A percentile compares a stretch with the other conserved stretches of the same genome.
Evolutionary conservation across 2,329 filamentous ascomycete genomes (phyloP).

Genomic region (Diatrype stigma): DNA sequence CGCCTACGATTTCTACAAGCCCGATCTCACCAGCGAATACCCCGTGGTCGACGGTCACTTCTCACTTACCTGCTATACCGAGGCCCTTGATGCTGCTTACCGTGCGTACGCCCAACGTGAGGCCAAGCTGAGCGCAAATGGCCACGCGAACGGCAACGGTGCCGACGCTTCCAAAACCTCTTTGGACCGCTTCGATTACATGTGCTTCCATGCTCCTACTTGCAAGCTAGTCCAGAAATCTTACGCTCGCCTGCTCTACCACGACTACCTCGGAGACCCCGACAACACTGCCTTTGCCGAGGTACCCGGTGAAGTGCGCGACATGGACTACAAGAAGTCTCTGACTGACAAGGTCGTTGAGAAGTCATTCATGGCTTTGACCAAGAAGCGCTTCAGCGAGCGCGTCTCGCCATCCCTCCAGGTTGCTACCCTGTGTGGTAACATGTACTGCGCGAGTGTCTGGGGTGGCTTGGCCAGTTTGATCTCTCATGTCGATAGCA

Average conservation of each 20-base stretch:
- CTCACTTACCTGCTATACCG: slow-evolving; percentile 76
- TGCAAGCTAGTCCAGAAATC: slow-evolving; percentile 88
- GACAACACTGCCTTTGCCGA: slow-evolving; percentile 65
- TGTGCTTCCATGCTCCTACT: slow-evolving; percentile 78
- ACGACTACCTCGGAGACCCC: slow-evolving; percentile 74
- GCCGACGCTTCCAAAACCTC: slow-evolving; percentile 49
- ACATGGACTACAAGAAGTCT: slow-evolving; percentile 75
- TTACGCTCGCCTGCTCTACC: slow-evolving; percentile 78
- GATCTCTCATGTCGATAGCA: slow-evolving; percentile 59
- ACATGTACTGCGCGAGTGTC: slow-evolving; percentile 68
- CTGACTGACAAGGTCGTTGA: slow-evolving; percentile 77
- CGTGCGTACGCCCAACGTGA: slow-evolving; percentile 75
- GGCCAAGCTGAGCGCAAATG: slow-evolving; percentile 51
- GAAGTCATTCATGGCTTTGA: slow-evolving; percentile 80
- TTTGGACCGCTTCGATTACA: slow-evolving; percentile 78
- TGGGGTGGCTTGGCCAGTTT: slow-evolving; percentile 73
- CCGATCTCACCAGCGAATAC: slow-evolving; percentile 82
- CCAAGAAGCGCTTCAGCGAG: slow-evolving; percentile 80
- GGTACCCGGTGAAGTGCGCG: slow-evolving; percentile 70
- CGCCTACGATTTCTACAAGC: slow-evolving; percentile 89
- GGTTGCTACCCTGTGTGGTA: slow-evolving; percentile 71
- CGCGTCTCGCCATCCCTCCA: slow-evolving; percentile 70
- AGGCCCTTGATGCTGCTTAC: slow-evolving; percentile 78
- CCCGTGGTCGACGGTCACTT: slow-evolving; percentile 81
- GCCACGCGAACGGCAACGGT: slow-evolving; percentile 46